Evolutionary conservation across 1,284 basidiomycete species (phyloP).

Genomic region (Exobasidium cylindrosporum): DNA sequence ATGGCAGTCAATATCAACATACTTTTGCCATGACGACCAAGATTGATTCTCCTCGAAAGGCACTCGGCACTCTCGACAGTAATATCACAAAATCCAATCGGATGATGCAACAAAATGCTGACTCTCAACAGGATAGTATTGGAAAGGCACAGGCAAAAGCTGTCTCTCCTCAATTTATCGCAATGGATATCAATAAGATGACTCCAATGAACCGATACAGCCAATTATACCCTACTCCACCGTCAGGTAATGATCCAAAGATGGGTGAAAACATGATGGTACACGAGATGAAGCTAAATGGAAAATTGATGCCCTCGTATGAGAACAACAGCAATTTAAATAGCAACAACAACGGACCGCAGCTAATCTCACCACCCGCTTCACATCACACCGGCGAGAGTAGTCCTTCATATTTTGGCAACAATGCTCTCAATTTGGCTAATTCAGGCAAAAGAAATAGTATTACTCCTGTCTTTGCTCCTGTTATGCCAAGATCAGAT

Average conservation of each 20-base stretch:
- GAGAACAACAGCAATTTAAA: neutral
- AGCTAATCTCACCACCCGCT: conserved; percentile 17
- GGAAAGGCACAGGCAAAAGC: too few species aligned
- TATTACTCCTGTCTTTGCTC: neutral
- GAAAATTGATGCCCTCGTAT: neutral
- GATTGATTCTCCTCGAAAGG: conserved; percentile 2
- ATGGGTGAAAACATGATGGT: neutral
- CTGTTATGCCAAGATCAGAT: neutral
- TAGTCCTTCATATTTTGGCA: conserved; percentile 5
- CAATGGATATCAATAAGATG: neutral
- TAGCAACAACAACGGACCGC: neutral
- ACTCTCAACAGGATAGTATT: neutral
- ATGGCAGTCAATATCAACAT: neutral
- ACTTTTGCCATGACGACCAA: neutral
- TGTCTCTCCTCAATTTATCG: neutral
- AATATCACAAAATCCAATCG: neutral
- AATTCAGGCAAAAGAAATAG: neutral
- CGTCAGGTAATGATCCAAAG: conserved; percentile 3
- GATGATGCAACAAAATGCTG: neutral
- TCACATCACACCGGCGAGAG: conserved; percentile 15
- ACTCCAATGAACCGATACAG: conserved; percentile 9
- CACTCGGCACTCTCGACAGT: neutral
- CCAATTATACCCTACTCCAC: conserved; percentile 13
- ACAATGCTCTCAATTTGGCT: neutral
- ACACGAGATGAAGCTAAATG: neutral